A percentile compares a stretch with the other conserved stretches of the same genome.
These are phyloP conservation scores for Cercophora samala DNA, from an alignment of 495 filamentous ascomycete species.

Conservation along the genomic window DNA sequence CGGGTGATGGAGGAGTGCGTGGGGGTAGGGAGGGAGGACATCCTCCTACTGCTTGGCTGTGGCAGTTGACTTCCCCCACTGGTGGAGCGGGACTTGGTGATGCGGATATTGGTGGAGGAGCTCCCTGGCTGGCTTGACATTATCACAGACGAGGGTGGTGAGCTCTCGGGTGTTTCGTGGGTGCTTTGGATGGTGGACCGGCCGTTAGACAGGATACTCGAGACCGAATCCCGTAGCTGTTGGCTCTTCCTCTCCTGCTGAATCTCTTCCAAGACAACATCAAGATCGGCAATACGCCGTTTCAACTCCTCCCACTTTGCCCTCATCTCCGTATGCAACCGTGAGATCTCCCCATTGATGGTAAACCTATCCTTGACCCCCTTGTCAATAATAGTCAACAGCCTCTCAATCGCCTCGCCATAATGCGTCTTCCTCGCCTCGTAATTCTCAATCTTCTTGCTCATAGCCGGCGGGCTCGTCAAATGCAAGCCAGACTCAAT, in stretches of 20 bases:
- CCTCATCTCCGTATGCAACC: slow-evolving; percentile 77
- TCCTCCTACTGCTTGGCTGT: slow-evolving; percentile 40
- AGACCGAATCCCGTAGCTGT: slow-evolving; percentile 87
- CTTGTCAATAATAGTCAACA: slow-evolving; percentile 85
- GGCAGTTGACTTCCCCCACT: slow-evolving; percentile 41
- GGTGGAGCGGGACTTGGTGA: slow-evolving; percentile 42
- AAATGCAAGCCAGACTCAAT: slow-evolving; percentile 69
- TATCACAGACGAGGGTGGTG: slow-evolving; percentile 84
- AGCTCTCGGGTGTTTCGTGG: slow-evolving; percentile 78
- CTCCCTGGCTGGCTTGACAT: slow-evolving; percentile 56
- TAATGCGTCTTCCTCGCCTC: slow-evolving; percentile 95
- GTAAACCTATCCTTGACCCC: slow-evolving; percentile 87
- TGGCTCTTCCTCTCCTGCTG: slow-evolving; percentile 61
- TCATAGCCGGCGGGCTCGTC: slow-evolving; percentile 60
- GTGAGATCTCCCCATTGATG: slow-evolving; percentile 89
- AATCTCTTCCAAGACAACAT: slow-evolving; percentile 69
- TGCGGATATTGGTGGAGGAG: slow-evolving; percentile 32
- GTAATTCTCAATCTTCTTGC: slow-evolving; percentile 85
- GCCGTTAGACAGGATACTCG: slow-evolving; percentile 84
- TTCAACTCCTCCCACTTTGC: slow-evolving; percentile 73
- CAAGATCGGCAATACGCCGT: slow-evolving; percentile 70
- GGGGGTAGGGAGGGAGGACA: slow-evolving; percentile 32
- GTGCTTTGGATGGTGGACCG: slow-evolving; percentile 69
- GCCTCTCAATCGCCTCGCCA: slow-evolving; percentile 86
- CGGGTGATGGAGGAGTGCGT: slow-evolving; percentile 17